Percentiles rank a stretch among this genome's conserved stretches.
phyloP scores from a whole-genome alignment of 352 stramenopile species.

The Phytopythium ostracodes region DNA sequence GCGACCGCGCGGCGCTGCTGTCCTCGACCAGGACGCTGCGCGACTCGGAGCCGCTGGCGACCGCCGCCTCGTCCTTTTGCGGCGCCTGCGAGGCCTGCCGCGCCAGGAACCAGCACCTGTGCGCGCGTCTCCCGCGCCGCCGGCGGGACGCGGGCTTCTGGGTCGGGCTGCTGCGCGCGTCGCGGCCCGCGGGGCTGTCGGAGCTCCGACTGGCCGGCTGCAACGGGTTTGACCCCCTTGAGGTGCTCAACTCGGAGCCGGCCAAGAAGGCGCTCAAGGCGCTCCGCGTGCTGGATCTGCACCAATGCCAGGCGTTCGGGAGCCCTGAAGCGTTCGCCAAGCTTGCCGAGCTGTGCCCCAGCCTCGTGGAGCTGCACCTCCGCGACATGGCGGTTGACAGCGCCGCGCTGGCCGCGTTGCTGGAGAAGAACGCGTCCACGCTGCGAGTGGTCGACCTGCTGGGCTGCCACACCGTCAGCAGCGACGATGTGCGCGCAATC shows the following conservation, averaged over 20 bases:
- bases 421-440: slow-evolving; percentile 38
- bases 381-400: slow-evolving; percentile 69
- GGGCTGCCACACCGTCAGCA: slow-evolving; percentile 69
- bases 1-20: slow-evolving; percentile 60
- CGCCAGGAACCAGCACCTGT: slow-evolving; percentile 54
- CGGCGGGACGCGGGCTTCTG: slow-evolving; percentile 34
- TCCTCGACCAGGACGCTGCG: slow-evolving; percentile 32
- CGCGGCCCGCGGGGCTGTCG: slow-evolving; percentile 27
- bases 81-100: slow-evolving; percentile 42
- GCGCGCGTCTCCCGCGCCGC: slow-evolving; percentile 11
- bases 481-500: slow-evolving; percentile 45
- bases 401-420: slow-evolving; percentile 37
- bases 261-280: slow-evolving; percentile 24
- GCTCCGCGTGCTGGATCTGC: slow-evolving; percentile 59
- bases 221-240: slow-evolving; percentile 28
- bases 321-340: slow-evolving; percentile 29
- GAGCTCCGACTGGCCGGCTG: slow-evolving; percentile 58
- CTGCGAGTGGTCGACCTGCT: slow-evolving; percentile 68
- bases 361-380: slow-evolving; percentile 57
- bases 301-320: slow-evolving; percentile 42
- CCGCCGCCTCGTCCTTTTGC: slow-evolving; percentile 55
- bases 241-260: slow-evolving; percentile 24
- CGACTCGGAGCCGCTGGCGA: slow-evolving; percentile 34
- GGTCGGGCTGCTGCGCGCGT: slow-evolving; percentile 39
- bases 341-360: slow-evolving; percentile 38